Evolutionary conservation across 139 green algal genomes (phyloP).

Genomic region (Chlorella vulgaris): DNA sequence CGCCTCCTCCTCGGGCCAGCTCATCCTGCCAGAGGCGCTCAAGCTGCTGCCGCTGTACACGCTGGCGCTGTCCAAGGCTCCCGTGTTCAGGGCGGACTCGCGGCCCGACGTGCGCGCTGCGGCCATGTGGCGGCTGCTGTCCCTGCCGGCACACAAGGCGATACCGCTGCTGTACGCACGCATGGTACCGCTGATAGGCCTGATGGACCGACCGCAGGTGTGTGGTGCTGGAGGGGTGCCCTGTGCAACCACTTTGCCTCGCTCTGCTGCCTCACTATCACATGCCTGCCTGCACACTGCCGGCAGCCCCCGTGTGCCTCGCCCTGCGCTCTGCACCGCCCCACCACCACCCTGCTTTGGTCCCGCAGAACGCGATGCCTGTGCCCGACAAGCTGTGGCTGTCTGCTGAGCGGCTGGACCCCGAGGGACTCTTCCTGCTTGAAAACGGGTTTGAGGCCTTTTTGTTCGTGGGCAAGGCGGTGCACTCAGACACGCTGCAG

Average conservation of each 20-base stretch:
- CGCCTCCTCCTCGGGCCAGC: constrained; percentile 63
- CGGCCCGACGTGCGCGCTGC: constrained; percentile 43
- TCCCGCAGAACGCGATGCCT: background rate
- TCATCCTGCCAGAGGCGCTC: constrained; percentile 92
- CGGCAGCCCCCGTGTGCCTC: too few relatives aligned
- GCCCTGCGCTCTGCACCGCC: too few relatives aligned
- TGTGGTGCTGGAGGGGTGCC: background rate
- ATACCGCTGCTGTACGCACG: constrained; percentile 71
- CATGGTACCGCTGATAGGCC: constrained; percentile 61
- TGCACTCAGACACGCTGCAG: constrained; percentile 35
- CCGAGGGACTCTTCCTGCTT: constrained; percentile 79
- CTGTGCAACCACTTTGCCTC: too few relatives aligned
- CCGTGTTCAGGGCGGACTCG: constrained; percentile 62
- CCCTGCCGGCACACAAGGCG: constrained; percentile 50
- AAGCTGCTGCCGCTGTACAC: constrained; percentile 91
- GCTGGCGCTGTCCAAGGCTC: constrained; percentile 77
- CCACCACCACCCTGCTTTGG: too few relatives aligned
- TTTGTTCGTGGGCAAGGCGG: constrained; percentile 47
- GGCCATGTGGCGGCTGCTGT: constrained; percentile 67
- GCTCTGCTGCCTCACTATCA: too few relatives aligned
- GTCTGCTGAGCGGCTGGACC: constrained; percentile 63
- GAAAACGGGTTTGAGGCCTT: constrained; percentile 78
- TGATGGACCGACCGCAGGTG: constrained; percentile 26
- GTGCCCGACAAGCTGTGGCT: constrained; percentile 47
- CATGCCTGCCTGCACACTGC: background rate